Base-by-base conservation (phyloP, 148 eudicot genomes). In the Rhododendron simsii region DNA sequence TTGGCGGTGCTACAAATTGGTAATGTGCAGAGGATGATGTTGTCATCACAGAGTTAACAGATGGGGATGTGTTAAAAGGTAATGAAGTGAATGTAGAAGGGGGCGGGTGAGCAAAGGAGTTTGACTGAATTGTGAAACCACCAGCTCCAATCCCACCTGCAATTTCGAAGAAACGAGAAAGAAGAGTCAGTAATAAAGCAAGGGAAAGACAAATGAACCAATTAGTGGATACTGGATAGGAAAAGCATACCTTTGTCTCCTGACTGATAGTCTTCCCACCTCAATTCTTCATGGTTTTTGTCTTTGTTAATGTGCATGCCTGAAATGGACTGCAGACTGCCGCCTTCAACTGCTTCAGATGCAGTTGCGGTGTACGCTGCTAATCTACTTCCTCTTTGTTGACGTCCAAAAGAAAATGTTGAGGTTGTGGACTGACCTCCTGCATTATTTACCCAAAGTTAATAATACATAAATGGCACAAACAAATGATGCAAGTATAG, bases 231-330 rank as follows among this genome's bases (percentile, higher is more conserved):
- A 47, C 9, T 47, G 50, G 50, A 79, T 41, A 78, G 81, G 37
- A 20, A 82, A 88, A 79, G 77, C 74, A 78, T 87, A 91, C 95
- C 94, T 88, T 85, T 82, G 76, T 86, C 85, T 67, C 79, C 77
- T 0, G 53, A 80, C 35, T 84, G 86, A 79, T 87, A 85, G 81
- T 87, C 86, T 73, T 87, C 91, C 87, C 91, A 82, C 65, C 89
- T 76, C 53, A 84, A 80, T 80, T 83, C 53, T 84, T 85, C 85
- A 83, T 50, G 86, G 88, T 75, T 78, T 81, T 85, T 88, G 39
- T 59, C 88, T 28, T 44, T 83, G 57, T 85, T 79, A 26, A 71
- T 65, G 81, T 81, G 57, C 90, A 85, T 88, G 71, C 86, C 84
- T 7, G 84, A 82, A 73, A 89, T 81, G 45, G 89, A 87, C 16